Evolutionary conservation across 139 green algal species (phyloP), one percentile per base, ranked within the genome.

Genomic region (Chlorella sp.): DNA sequence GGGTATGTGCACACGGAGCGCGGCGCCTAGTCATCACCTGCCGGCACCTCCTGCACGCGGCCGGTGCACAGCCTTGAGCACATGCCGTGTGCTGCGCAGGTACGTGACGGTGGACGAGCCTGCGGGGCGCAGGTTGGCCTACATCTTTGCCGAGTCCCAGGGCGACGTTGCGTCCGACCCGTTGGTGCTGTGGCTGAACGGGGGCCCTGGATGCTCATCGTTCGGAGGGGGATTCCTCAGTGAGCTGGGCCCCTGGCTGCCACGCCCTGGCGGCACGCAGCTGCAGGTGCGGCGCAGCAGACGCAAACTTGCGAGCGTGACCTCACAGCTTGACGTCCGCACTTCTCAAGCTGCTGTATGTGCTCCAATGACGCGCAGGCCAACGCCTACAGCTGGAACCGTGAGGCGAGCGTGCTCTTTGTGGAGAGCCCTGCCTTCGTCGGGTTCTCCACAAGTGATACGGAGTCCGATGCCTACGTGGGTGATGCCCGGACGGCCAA

Each of bases 391-490:
- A 31, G 80, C 0, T 97, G 92, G 92, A 92, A 94, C 74, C 42
- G 71, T 2, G 72, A 75, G n/a, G 88, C 88, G 35, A 88, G 86
- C 55, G 71, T 95, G 24, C 67, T 97, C 2, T 97, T 91, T 31
- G 23, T 97, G 17, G 92, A 96, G 66, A 85, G 70, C 33, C 92
- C 92, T 6, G 92, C 91, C 1, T 94, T 92, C 82, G 89, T 96
- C 6, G 92, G 92, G 26, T 97, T 88, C 64, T 83, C 50, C 35
- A 96, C 95, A 80, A 86, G 70, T 61, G 94, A 95, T 76, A 88
- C 62, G 32, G 72, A 77, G 4, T 4, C n/a, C 0, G 92, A 97
- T 60, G 73, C 70, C 0, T 49, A 80, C 22, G 86, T 92, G 20
- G 90, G 89, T 86, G 90, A 95, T 67, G 80, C 49, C 2, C 80